phyloP scores from a whole-genome alignment of 495 filamentous ascomycete species.

The Neurospora terricola region DNA sequence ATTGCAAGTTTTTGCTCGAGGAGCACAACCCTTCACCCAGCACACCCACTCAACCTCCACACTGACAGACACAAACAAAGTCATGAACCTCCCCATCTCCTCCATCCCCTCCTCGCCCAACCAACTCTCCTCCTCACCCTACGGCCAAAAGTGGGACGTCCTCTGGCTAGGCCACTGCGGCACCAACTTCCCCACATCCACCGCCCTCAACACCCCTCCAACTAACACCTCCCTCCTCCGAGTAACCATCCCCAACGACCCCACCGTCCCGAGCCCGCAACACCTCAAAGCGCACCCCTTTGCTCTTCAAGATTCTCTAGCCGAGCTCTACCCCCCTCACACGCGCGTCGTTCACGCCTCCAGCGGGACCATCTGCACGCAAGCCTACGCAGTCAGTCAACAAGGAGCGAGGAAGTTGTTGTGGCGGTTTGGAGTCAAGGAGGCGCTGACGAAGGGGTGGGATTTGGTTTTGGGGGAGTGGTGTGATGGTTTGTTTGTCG shows the following conservation, averaged over 20 bases:
- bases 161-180: constrained; percentile 44
- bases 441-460: constrained; percentile 29
- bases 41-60: background rate
- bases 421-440: constrained; percentile 25
- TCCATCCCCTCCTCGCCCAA: background rate
- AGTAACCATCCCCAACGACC: constrained; percentile 25
- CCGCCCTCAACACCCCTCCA: no score
- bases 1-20: constrained; percentile 29
- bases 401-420: constrained; percentile 35
- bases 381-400: constrained; percentile 38
- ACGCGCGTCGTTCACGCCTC: constrained; percentile 35
- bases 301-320: constrained; percentile 27
- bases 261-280: constrained; percentile 27
- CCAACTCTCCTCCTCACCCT: constrained; percentile 6
- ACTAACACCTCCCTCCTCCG: constrained; percentile 9
- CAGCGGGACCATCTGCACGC: constrained; percentile 31
- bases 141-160: constrained; percentile 40
- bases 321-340: constrained; percentile 28
- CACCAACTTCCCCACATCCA: constrained; percentile 25
- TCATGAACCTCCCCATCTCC: background rate
- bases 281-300: constrained; percentile 38
- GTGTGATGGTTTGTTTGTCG: constrained; percentile 26
- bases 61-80: background rate
- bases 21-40: constrained; percentile 22
- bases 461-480: constrained; percentile 37